Evolutionary conservation across 75 land plant species (phyloP).

Genomic region (Azolla pinnata): DNA sequence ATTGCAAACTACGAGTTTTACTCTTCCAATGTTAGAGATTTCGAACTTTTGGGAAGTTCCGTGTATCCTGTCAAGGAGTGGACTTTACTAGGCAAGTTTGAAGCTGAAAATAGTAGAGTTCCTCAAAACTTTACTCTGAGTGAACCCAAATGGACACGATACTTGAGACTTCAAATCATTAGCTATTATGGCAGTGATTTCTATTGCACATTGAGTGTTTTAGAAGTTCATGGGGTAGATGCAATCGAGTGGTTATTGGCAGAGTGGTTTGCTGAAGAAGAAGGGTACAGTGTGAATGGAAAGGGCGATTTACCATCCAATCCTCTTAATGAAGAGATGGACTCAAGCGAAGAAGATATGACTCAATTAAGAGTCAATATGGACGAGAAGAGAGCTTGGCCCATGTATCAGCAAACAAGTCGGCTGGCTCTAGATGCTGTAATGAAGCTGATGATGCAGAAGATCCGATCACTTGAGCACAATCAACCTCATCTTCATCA

Average conservation of each 20-base stretch:
- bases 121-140: conserved; percentile 51
- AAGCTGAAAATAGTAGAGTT: conserved; percentile 68
- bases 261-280: conserved; percentile 50
- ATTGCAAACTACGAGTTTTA: conserved; percentile 85
- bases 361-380: background rate
- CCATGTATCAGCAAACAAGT: conserved; percentile 19
- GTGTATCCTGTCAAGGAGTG: conserved; percentile 65
- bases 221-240: conserved; percentile 87
- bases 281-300: too few relatives aligned
- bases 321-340: background rate
- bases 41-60: conserved; percentile 64
- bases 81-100: conserved; percentile 54
- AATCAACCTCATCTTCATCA: conserved; percentile 50
- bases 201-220: conserved; percentile 71
- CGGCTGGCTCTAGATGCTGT: conserved; percentile 72
- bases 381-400: conserved; percentile 25
- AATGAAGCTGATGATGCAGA: conserved; percentile 81
- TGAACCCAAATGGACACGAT: conserved; percentile 88
- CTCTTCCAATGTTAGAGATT: conserved; percentile 79
- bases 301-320: background rate
- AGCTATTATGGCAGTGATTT: conserved; percentile 85
- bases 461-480: conserved; percentile 58
- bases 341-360: background rate
- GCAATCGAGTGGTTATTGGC: conserved; percentile 81
- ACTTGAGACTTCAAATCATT: conserved; percentile 55